Evolutionary conservation across 129 eudicot genomes (phyloP).

Genomic region (Lonicera japonica): DNA sequence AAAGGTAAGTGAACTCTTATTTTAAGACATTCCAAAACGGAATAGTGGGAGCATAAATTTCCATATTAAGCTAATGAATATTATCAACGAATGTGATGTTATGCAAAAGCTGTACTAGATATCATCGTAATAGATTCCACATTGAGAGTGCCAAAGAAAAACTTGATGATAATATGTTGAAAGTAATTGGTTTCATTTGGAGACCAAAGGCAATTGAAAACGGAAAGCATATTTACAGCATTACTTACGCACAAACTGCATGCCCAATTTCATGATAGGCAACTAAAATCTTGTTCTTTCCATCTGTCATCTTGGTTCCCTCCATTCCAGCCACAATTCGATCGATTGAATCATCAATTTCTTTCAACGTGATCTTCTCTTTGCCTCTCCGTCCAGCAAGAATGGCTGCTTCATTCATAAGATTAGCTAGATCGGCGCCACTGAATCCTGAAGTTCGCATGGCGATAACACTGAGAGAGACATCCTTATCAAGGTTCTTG

Average conservation of each 20-base stretch:
- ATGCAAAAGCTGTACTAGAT: too few species aligned
- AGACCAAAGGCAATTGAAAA: too few species aligned
- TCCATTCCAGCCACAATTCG: conserved; percentile 86
- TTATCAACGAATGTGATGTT: too few species aligned
- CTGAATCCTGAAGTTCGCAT: conserved; percentile 87
- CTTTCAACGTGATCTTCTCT: conserved; percentile 42
- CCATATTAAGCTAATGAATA: too few species aligned
- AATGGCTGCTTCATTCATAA: conserved; percentile 88
- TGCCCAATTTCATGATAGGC: conserved; percentile 88
- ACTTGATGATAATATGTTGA: too few species aligned
- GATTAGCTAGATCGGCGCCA: conserved; percentile 85
- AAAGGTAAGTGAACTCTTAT: too few species aligned
- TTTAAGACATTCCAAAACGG: too few species aligned
- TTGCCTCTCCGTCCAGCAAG: conserved; percentile 84
- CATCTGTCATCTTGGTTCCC: conserved; percentile 81
- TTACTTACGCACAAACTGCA: conserved; percentile 70
- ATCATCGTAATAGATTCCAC: too few species aligned
- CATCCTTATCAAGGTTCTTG: conserved; percentile 56
- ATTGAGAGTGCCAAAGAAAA: too few species aligned
- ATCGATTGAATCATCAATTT: conserved; percentile 76
- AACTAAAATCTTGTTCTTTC: conserved; percentile 78
- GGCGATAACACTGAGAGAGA: conserved; percentile 57
- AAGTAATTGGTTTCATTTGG: too few species aligned
- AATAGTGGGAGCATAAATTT: too few species aligned
- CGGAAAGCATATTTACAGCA: background rate